These are phyloP conservation scores for Taiozyma sp. DNA, from an alignment of 1,139 yeast species.

Conservation along the genomic window DNA sequence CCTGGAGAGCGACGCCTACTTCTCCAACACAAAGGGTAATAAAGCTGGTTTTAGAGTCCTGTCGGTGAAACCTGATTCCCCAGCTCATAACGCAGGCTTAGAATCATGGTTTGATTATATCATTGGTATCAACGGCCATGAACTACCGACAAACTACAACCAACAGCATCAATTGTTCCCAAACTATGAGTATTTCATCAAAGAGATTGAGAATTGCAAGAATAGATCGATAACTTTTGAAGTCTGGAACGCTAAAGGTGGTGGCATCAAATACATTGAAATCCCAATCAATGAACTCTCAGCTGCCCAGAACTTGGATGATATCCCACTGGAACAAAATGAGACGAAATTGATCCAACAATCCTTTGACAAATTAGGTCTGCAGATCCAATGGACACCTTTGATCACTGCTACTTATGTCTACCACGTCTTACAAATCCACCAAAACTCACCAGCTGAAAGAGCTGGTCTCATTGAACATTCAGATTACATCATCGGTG, in stretches of 20 bases:
- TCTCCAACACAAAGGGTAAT: slow-evolving; percentile 37
- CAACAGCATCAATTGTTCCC: slow-evolving; percentile 32
- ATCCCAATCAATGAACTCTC: slow-evolving; percentile 34
- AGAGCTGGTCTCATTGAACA: slow-evolving; percentile 77
- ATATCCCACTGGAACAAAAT: slow-evolving; percentile 21
- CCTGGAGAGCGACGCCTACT: slow-evolving; percentile 43
- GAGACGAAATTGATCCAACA: slow-evolving; percentile 5
- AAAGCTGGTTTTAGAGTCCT: slow-evolving; percentile 52
- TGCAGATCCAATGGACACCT: slow-evolving; percentile 74
- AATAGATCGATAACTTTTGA: slow-evolving; percentile 45
- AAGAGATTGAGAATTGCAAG: slow-evolving; percentile 26
- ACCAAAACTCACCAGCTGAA: slow-evolving; percentile 80
- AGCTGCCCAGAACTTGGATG: slow-evolving; percentile 23
- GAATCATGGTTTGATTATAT: slow-evolving; percentile 88
- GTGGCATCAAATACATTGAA: slow-evolving; percentile 47
- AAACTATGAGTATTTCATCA: slow-evolving; percentile 28
- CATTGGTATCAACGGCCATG: slow-evolving; percentile 70
- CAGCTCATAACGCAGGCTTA: slow-evolving; percentile 43
- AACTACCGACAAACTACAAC: slow-evolving; percentile 46
- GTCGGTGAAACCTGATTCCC: slow-evolving; percentile 38
- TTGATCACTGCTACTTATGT: slow-evolving; percentile 72
- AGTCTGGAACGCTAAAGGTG: slow-evolving; percentile 92
- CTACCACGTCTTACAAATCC: slow-evolving; percentile 79
- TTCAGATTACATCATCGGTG: slow-evolving; percentile 86
- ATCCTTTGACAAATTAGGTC: slow-evolving; percentile 44